These are phyloP conservation scores for Lindgomyces ingoldianus DNA, from an alignment of 495 filamentous ascomycete species.

Conservation along the genomic window DNA sequence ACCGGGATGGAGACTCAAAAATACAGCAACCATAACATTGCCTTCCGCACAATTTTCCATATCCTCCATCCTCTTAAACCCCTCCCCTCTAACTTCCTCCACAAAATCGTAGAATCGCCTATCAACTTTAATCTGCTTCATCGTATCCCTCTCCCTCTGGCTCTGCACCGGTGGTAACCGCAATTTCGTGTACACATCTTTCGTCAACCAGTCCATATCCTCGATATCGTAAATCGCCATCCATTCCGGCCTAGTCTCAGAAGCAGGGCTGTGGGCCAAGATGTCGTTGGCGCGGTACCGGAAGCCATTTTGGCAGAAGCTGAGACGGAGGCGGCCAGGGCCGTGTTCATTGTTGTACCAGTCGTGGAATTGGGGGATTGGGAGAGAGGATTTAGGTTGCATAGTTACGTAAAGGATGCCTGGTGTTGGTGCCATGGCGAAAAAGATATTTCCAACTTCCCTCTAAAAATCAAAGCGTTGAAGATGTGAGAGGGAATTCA, in stretches of 20 bases:
- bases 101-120: constrained; percentile 68
- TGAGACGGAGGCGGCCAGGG: constrained; percentile 69
- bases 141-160: constrained; percentile 70
- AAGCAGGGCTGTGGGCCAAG: background rate
- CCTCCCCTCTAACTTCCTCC: constrained; percentile 52
- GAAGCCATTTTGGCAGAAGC: constrained; percentile 73
- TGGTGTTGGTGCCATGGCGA: constrained; percentile 40
- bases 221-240: constrained; percentile 80
- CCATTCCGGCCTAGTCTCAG: constrained; percentile 60
- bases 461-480: too few relatives aligned
- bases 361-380: constrained; percentile 74
- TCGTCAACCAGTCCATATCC: constrained; percentile 66
- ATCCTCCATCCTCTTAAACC: constrained; percentile 61
- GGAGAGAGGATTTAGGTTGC: constrained; percentile 65
- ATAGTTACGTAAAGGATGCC: constrained; percentile 79
- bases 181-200: constrained; percentile 66
- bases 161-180: constrained; percentile 65
- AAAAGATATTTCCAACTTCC: background rate
- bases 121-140: constrained; percentile 71
- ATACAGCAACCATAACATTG: constrained; percentile 63
- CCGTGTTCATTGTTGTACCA: constrained; percentile 93
- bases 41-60: constrained; percentile 62
- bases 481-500: too few relatives aligned
- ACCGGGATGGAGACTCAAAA: constrained; percentile 56
- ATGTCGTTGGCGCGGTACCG: constrained; percentile 70